Evolutionary conservation across 2,329 filamentous ascomycete species (phyloP).

Genomic region (Pseudogymnoascus sp.): DNA sequence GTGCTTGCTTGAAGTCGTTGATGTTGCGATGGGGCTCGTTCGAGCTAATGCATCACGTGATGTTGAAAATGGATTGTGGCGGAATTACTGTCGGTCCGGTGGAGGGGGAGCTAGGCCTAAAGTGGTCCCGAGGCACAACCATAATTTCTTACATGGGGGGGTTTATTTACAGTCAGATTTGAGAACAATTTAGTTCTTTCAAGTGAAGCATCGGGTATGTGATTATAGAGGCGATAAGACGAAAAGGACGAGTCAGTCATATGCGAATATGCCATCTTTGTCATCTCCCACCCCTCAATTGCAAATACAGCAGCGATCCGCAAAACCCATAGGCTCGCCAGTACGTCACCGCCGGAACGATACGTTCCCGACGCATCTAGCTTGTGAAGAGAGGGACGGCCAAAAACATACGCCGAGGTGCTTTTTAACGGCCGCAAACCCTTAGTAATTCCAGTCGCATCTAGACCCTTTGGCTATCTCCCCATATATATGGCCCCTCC

Average conservation of each 20-base stretch:
- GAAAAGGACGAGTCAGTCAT: background rate
- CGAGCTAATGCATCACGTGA: background rate
- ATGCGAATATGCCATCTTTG: background rate
- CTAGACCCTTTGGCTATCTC: background rate
- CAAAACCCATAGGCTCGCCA: background rate
- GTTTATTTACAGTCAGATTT: background rate
- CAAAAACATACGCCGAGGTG: background rate
- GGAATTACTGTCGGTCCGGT: background rate
- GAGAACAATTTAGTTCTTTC: background rate
- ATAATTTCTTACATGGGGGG: background rate
- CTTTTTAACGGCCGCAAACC: background rate
- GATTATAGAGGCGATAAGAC: background rate
- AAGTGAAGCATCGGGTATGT: background rate
- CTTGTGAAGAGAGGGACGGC: background rate
- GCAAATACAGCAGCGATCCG: background rate
- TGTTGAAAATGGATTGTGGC: background rate
- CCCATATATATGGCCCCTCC: background rate
- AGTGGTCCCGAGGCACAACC: background rate
- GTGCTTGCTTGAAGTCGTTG: conserved; percentile 6
- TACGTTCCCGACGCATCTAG: background rate
- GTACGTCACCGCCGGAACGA: conserved; percentile 3
- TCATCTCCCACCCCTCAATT: background rate
- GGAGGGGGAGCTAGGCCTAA: background rate
- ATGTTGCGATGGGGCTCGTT: conserved; percentile 15
- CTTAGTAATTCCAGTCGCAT: background rate